phyloP scores from a whole-genome alignment of 352 stramenopile species.

The Plasmopara muralis region DNA sequence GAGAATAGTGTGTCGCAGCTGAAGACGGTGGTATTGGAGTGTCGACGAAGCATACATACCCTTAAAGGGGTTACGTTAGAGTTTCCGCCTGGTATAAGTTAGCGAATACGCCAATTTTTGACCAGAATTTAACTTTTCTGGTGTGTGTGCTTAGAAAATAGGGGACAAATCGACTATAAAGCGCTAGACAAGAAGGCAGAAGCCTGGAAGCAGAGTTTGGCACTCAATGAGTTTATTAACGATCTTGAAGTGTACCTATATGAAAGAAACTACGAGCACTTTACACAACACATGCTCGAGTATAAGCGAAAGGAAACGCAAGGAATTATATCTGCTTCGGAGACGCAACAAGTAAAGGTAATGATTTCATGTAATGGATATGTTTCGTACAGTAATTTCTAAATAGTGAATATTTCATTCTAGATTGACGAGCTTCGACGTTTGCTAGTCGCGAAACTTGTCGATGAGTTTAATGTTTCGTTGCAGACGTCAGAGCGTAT shows the following conservation, averaged over 20 bases:
- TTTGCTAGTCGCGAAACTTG: conserved; percentile 48
- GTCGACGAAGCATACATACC: conserved; percentile 56
- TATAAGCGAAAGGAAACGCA: conserved; percentile 41
- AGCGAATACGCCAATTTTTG: background rate
- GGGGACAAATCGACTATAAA: conserved; percentile 28
- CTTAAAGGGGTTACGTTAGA: conserved; percentile 50
- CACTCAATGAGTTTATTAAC: conserved; percentile 51
- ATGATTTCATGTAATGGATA: background rate
- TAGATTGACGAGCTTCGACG: conserved; percentile 49
- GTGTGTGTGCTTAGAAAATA: conserved; percentile 28
- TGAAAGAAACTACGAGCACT: conserved; percentile 59
- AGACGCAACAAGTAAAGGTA: conserved; percentile 40
- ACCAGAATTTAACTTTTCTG: conserved; percentile 2
- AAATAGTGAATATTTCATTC: background rate
- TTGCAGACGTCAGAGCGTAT: conserved; percentile 75
- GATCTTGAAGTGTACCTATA: conserved; percentile 64
- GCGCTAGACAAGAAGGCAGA: conserved; percentile 42
- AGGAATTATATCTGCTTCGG: conserved; percentile 28
- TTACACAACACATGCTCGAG: conserved; percentile 45
- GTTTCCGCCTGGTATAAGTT: conserved; percentile 28
- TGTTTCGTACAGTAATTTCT: background rate
- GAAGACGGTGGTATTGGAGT: conserved; percentile 66
- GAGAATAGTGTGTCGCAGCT: conserved; percentile 80
- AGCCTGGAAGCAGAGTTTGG: conserved; percentile 40
- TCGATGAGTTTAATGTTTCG: conserved; percentile 71